Evolutionary conservation across 2,329 filamentous ascomycete genomes (phyloP).

Genomic region (Chrysoporthe cubensis): DNA sequence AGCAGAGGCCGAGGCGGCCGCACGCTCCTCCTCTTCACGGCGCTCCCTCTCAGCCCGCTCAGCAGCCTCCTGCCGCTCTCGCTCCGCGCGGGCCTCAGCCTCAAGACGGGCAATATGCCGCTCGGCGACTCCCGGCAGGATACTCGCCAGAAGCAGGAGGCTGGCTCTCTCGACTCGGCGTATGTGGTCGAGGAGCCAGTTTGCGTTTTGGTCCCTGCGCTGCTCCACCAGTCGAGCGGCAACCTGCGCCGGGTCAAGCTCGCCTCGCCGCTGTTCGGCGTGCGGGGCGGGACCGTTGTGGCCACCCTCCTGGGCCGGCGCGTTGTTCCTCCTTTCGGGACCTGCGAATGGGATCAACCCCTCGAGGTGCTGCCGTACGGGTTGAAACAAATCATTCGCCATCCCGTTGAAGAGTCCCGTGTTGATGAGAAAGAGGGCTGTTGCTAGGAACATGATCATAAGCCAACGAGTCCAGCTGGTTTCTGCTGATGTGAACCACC

Average conservation of each 20-base stretch:
- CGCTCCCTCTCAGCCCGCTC: constrained; percentile 44
- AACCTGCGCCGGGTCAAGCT: constrained; percentile 52
- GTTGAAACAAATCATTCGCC: constrained; percentile 59
- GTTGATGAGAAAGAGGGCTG: constrained; percentile 62
- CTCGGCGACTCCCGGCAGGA: constrained; percentile 68
- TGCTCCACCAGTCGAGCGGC: constrained; percentile 59
- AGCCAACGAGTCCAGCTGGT: constrained; percentile 64
- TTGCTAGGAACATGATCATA: constrained; percentile 56
- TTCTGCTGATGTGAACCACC: constrained; percentile 65
- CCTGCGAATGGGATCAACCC: constrained; percentile 58
- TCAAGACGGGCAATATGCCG: constrained; percentile 65
- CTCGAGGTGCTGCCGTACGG: constrained; percentile 62
- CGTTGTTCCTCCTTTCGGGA: constrained; percentile 35
- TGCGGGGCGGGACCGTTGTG: constrained; percentile 34
- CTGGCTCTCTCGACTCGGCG: constrained; percentile 62
- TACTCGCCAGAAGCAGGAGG: constrained; percentile 67
- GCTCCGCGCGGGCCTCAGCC: constrained; percentile 52
- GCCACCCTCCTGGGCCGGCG: constrained; percentile 32
- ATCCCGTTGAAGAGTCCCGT: constrained; percentile 61
- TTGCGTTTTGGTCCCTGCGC: constrained; percentile 48
- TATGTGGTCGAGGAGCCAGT: constrained; percentile 54
- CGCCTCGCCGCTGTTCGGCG: constrained; percentile 35
- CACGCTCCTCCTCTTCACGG: constrained; percentile 35
- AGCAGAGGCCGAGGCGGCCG: constrained; percentile 32
- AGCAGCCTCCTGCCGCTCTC: constrained; percentile 48